phyloP scores from a whole-genome alignment of 805 yeast species.

The Saccharomycopsis babjevae region DNA sequence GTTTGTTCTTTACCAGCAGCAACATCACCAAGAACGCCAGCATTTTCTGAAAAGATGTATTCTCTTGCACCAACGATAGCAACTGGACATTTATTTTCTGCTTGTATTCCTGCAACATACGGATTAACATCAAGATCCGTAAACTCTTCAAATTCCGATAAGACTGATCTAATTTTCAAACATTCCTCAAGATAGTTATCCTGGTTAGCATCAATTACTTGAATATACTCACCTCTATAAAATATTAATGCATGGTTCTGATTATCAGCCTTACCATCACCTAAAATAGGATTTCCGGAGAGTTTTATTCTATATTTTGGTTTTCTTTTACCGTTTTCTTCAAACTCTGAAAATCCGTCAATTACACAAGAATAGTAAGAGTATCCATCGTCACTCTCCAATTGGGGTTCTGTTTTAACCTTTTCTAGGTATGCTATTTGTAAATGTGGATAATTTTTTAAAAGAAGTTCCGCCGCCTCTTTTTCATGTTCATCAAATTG shows the following conservation, averaged over 20 bases:
- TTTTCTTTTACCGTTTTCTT: constrained; percentile 65
- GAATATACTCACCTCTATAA: constrained; percentile 78
- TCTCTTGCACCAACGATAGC: constrained; percentile 85
- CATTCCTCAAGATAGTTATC: constrained; percentile 82
- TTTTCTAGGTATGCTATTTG: constrained; percentile 92
- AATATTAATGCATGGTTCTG: constrained; percentile 75
- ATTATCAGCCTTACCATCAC: constrained; percentile 85
- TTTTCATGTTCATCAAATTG: constrained; percentile 63
- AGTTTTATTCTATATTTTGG: constrained; percentile 68
- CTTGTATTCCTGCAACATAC: constrained; percentile 61
- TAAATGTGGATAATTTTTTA: constrained; percentile 76
- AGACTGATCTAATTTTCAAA: constrained; percentile 67
- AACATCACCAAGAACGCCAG: constrained; percentile 79
- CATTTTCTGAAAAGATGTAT: constrained; percentile 76
- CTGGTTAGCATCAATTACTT: constrained; percentile 79
- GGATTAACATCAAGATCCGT: constrained; percentile 72
- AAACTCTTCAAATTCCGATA: constrained; percentile 76
- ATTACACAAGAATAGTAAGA: constrained; percentile 66
- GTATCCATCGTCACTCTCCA: constrained; percentile 59
- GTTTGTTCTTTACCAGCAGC: constrained; percentile 91
- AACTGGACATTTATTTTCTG: constrained; percentile 54
- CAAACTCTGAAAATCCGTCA: constrained; percentile 69
- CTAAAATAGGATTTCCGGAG: constrained; percentile 78
- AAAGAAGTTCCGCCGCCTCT: constrained; percentile 70
- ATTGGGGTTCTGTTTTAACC: constrained; percentile 76